Base-by-base conservation (phyloP, 331 rosid genomes). In the Pyrus hybrid region DNA sequence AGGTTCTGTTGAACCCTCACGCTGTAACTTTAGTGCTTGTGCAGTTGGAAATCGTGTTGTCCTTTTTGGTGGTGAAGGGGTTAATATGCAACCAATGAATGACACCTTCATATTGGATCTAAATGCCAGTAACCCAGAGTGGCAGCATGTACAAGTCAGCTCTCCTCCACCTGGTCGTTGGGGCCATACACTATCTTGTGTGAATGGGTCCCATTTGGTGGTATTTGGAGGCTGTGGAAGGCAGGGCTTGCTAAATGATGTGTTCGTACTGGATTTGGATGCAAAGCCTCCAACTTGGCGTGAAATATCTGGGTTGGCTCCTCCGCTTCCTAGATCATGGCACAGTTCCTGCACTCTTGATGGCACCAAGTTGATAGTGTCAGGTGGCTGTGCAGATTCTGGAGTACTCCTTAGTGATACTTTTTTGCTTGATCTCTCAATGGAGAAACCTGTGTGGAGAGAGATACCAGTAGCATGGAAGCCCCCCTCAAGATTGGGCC, bases 91-190 rank as follows among this genome's bases (percentile, higher is more conserved):
- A 63, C 87, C 87, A 2, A 87, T 57, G 93, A 95, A 95, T 71
- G 99, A 95, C 80, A 95, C 99, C 45, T 95, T 95, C 29, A 93
- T 95, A 71, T 81, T 95, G 79, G 99, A 95, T 81, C 87, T 95
- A 76, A 92, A 87, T 83, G 80, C 97, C 61, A 89, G 87, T 78
- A 92, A 88, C 71, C 99, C 99, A 1, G 99, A 92, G 80, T 95
- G 99, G 99, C 93, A 92, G 77, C 97, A 90, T 63, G 97, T 95
- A 67, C 97, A 92, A 70, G 99, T 95, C 79, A 92, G 97, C 85
- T 95, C 99, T 62, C 99, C 99, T 76, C 99, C 99, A 56, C 99
- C 97, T 37, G 99, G 99, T 71, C 95, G 99, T 30, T 95, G 99
- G 98, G 98, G 98, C 67, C 99, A 95, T 77, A 95, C 99, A 64